phyloP scores from a whole-genome alignment of 331 rosid species.

The Malus hybrid region DNA sequence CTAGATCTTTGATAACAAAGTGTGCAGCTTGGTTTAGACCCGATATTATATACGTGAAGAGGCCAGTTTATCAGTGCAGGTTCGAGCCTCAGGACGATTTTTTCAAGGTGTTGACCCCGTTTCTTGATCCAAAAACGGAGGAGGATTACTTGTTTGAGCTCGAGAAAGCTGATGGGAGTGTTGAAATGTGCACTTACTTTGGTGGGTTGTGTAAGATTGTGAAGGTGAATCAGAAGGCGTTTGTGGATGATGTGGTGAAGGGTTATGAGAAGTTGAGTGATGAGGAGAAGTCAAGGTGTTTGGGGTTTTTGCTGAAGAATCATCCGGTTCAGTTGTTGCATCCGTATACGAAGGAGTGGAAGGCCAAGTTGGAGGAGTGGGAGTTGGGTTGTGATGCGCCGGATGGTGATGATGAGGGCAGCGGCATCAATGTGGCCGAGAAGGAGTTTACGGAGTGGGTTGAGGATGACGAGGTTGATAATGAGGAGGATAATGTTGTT shows the following conservation, averaged over 20 bases:
- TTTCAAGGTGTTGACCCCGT: conserved; percentile 48
- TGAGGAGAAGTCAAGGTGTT: conserved; percentile 71
- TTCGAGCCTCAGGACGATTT: conserved; percentile 28
- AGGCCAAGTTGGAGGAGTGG: conserved; percentile 84
- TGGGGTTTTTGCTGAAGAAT: conserved; percentile 63
- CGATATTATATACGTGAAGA: too few relatives aligned
- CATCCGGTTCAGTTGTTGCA: conserved; percentile 77
- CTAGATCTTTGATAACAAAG: conserved; percentile 48
- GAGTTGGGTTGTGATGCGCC: conserved; percentile 97
- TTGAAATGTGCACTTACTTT: conserved; percentile 71
- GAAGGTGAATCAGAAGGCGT: conserved; percentile 66
- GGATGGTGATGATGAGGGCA: conserved; percentile 45
- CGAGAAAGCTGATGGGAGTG: conserved; percentile 59
- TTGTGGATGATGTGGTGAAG: conserved; percentile 88
- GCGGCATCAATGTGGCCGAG: conserved; percentile 24
- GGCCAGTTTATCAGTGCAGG: too few relatives aligned
- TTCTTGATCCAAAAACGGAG: conserved; percentile 75
- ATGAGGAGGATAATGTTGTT: conserved; percentile 7
- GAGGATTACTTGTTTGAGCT: conserved; percentile 50
- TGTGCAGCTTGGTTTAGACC: too few relatives aligned
- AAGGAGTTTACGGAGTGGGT: conserved; percentile 73
- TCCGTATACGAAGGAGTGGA: conserved; percentile 95
- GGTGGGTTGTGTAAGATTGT: conserved; percentile 78
- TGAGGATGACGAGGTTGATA: conserved; percentile 39
- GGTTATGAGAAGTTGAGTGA: conserved; percentile 72